phyloP scores from a whole-genome alignment of 805 yeast species.

The Candida tibetensis region DNA sequence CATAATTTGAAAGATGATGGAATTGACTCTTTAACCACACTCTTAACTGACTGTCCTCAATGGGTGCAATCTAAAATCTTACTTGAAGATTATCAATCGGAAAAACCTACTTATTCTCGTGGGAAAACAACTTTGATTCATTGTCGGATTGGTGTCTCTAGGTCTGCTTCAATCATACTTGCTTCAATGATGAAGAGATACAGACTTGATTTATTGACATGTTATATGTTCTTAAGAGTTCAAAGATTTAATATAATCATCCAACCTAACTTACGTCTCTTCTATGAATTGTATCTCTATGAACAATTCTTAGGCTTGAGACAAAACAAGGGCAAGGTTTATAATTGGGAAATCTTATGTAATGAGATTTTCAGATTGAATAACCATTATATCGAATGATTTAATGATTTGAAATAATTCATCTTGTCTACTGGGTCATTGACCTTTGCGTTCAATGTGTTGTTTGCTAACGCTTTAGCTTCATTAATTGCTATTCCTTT shows the following conservation, averaged over 20 bases:
- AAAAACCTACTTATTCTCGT: constrained; percentile 1
- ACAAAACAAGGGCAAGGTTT: constrained; percentile 8
- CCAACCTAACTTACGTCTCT: constrained; percentile 39
- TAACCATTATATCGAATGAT: constrained; percentile 19
- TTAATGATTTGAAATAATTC: too few relatives aligned
- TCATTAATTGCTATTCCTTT: too few relatives aligned
- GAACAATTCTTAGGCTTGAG: constrained; percentile 22
- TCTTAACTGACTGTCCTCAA: constrained; percentile 29
- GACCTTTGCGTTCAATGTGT: too few relatives aligned
- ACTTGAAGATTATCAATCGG: constrained; percentile 16
- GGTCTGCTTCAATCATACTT: constrained; percentile 41
- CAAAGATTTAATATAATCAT: constrained; percentile 40
- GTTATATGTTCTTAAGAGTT: constrained; percentile 38
- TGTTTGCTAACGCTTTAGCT: too few relatives aligned
- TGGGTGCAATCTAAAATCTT: constrained; percentile 27
- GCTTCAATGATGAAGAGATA: constrained; percentile 38
- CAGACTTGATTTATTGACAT: constrained; percentile 27
- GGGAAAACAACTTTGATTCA: constrained; percentile 26
- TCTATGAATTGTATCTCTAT: constrained; percentile 35
- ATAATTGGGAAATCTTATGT: constrained; percentile 30
- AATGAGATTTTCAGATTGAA: constrained; percentile 29
- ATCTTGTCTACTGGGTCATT: too few relatives aligned
- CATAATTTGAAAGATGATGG: constrained; percentile 40
- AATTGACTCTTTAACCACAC: constrained; percentile 28
- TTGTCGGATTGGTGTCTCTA: constrained; percentile 42